Evolutionary conservation across 768 basidiomycete species (phyloP).

Genomic region (Amanita phalloides): DNA sequence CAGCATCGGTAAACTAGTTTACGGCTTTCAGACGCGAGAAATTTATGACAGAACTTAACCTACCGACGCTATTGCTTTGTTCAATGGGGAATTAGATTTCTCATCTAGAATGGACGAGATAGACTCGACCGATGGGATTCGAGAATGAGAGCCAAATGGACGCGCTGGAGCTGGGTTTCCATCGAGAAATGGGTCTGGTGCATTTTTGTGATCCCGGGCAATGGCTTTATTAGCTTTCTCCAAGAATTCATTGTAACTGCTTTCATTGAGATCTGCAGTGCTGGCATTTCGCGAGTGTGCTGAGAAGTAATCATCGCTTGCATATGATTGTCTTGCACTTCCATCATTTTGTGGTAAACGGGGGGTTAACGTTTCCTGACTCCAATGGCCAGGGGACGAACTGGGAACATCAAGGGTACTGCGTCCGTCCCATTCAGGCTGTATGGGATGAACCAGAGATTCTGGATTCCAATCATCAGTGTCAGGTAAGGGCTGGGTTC

Average conservation of each 20-base stretch:
- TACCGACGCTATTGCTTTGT: conserved; percentile 88
- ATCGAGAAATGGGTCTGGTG: conserved; percentile 83
- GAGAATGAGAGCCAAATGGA: conserved; percentile 76
- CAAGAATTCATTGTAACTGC: conserved; percentile 67
- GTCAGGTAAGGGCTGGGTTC: conserved; percentile 43
- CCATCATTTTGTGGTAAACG: conserved; percentile 21
- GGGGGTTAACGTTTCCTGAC: conserved; percentile 44
- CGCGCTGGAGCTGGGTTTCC: conserved; percentile 42
- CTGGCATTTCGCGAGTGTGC: conserved; percentile 20
- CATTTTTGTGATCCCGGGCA: conserved; percentile 65
- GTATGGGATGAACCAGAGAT: conserved; percentile 47
- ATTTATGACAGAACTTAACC: conserved; percentile 12
- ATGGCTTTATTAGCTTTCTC: conserved; percentile 80
- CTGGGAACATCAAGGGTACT: conserved; percentile 38
- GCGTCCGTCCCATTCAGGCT: conserved; percentile 70
- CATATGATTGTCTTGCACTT: conserved; percentile 30
- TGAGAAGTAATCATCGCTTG: conserved; percentile 50
- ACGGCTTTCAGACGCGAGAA: not conserved
- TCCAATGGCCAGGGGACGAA: conserved; percentile 51
- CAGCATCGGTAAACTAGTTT: conserved; percentile 79
- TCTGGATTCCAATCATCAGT: conserved; percentile 77
- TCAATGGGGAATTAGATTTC: conserved; percentile 82
- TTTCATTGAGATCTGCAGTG: conserved; percentile 15
- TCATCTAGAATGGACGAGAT: conserved; percentile 89
- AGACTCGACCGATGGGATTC: conserved; percentile 80